Conservation (phyloP, 768 basidiomycete genomes). For the Collybiopsis confluens region DNA sequence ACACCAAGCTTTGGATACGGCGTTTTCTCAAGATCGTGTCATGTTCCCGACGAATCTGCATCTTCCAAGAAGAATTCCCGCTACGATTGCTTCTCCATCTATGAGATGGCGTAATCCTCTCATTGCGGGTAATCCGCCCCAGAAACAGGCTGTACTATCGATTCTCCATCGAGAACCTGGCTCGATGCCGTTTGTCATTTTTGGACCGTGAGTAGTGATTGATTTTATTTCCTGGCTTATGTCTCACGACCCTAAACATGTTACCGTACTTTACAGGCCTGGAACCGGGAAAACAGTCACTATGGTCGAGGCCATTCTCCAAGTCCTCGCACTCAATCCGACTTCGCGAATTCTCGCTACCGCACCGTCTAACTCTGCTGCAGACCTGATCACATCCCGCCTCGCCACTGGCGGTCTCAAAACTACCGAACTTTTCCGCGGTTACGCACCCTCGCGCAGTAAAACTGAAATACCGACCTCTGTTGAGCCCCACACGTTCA, state of each 20-base stretch:
- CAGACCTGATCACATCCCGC: constrained; percentile 51
- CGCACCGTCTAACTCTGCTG: constrained; percentile 64
- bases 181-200: constrained; percentile 52
- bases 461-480: constrained; percentile 42
- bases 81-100: constrained; percentile 14
- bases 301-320: constrained; percentile 54
- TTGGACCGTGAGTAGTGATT: constrained; percentile 50
- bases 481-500: constrained; percentile 32
- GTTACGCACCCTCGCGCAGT: constrained; percentile 49
- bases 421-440: constrained; percentile 43
- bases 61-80: constrained; percentile 15
- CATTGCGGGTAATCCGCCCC: constrained; percentile 41
- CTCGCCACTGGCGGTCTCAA: constrained; percentile 25
- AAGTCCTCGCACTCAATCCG: constrained; percentile 37
- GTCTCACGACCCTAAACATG: neutral
- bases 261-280: constrained; percentile 31
- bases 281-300: constrained; percentile 70
- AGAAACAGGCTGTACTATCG: constrained; percentile 44
- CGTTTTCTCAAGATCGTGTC: constrained; percentile 39
- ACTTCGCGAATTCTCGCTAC: constrained; percentile 49
- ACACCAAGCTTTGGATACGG: constrained; percentile 51
- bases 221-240: neutral
- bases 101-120: constrained; percentile 33
- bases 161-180: constrained; percentile 42
- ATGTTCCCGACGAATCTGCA: constrained; percentile 43